Conservation (phyloP, 495 filamentous ascomycete species). For the Aspergillus diversus region DNA sequence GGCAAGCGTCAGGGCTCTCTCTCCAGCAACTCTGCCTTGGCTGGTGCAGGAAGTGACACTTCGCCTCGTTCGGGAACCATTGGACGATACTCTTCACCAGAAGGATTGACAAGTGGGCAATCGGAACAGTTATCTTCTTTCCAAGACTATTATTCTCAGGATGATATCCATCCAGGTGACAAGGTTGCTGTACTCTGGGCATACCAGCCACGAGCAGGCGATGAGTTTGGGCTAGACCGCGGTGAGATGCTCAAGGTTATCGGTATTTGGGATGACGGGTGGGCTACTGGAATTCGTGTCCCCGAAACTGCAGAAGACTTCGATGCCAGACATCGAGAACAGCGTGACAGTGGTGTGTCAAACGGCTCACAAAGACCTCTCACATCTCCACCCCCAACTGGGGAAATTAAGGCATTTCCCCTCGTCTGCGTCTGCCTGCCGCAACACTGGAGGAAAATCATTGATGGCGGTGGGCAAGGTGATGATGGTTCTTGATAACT, state of each 20-base stretch:
- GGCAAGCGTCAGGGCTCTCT: constrained; percentile 85
- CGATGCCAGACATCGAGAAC: constrained; percentile 72
- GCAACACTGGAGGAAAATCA: constrained; percentile 96
- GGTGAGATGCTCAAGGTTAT: constrained; percentile 99
- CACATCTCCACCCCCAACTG: constrained; percentile 67
- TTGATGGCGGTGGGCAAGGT: constrained; percentile 65
- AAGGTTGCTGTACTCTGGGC: constrained; percentile 94
- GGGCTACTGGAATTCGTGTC: constrained; percentile 91
- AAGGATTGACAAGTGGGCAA: constrained; percentile 81
- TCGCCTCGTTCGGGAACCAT: constrained; percentile 76
- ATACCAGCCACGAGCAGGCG: constrained; percentile 88
- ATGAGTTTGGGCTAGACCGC: constrained; percentile 92
- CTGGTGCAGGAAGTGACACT: constrained; percentile 65
- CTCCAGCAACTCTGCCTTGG: constrained; percentile 81
- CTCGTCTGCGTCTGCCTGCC: constrained; percentile 97
- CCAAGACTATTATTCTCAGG: constrained; percentile 98
- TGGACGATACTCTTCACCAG: constrained; percentile 79
- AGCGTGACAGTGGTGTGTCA: constrained; percentile 93
- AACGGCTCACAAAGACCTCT: constrained; percentile 69
- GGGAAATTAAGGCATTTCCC: constrained; percentile 97
- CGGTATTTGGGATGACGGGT: constrained; percentile 99
- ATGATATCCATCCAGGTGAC: constrained; percentile 92
- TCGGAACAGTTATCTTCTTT: constrained; percentile 94
- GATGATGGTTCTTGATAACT: constrained; percentile 42
- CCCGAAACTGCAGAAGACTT: constrained; percentile 86